A percentile compares a stretch with the other conserved stretches of the same genome.
Conservation (phyloP, 2,329 filamentous ascomycete species). For the Capronia americana region DNA sequence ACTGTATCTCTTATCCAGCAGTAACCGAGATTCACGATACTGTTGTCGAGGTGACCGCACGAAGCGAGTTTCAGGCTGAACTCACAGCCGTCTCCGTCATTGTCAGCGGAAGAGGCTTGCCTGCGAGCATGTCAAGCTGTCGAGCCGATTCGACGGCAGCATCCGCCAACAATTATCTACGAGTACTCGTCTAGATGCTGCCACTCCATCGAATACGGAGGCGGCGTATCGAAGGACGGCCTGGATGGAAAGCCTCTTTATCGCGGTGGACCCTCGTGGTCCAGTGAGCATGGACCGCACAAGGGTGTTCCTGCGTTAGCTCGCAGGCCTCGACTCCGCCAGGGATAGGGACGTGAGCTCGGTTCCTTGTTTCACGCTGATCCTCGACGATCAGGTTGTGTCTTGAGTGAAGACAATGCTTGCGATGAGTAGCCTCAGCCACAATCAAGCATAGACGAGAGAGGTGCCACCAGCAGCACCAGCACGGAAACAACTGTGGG, state of each 20-base stretch:
- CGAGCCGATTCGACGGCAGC: conserved; percentile 26
- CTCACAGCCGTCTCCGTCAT: conserved; percentile 3
- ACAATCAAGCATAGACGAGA: neutral
- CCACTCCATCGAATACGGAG: conserved; percentile 5
- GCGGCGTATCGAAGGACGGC: conserved; percentile 9
- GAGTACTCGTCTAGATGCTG: neutral
- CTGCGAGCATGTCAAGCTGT: neutral
- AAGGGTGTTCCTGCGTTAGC: conserved; percentile 35
- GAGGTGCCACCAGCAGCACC: conserved; percentile 20
- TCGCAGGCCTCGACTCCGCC: conserved; percentile 18
- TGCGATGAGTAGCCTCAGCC: neutral
- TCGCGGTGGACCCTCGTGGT: neutral
- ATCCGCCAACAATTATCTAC: conserved; percentile 23
- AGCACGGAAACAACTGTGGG: conserved; percentile 3
- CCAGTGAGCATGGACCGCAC: conserved; percentile 20
- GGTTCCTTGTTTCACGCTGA: conserved; percentile 10
- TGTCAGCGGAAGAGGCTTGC: conserved; percentile 1
- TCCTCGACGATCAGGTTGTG: conserved; percentile 6
- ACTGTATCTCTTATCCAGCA: conserved; percentile 23
- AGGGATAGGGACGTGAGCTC: conserved; percentile 4
- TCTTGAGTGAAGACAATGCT: neutral
- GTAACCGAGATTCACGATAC: conserved; percentile 22
- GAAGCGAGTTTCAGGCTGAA: conserved; percentile 26
- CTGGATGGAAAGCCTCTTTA: conserved; percentile 21
- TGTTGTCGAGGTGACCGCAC: conserved; percentile 23